Conservation (phyloP, 2,329 filamentous ascomycete species). For the Exophiala mesophila region DNA sequence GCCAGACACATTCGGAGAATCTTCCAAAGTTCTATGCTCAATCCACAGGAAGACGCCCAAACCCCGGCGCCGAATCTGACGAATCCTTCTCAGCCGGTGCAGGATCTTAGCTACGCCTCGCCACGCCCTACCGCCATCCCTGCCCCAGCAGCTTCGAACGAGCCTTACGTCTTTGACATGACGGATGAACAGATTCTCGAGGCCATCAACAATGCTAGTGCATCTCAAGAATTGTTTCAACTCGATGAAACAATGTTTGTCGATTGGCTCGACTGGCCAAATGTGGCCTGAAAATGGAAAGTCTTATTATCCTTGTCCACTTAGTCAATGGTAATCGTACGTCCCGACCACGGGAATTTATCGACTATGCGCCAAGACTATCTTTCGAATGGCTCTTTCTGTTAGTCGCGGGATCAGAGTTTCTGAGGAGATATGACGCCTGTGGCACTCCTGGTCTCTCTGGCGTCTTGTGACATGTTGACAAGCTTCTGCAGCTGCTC, state of each 20-base stretch:
- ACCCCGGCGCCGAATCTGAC: background rate
- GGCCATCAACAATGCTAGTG: constrained; percentile 59
- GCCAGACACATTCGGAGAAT: constrained; percentile 48
- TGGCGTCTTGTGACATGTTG: constrained; percentile 22
- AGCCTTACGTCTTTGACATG: constrained; percentile 47
- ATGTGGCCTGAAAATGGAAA: constrained; percentile 34
- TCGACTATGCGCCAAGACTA: too few species aligned
- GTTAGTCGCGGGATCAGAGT: constrained; percentile 21
- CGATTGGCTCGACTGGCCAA: constrained; percentile 47
- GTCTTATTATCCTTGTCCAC: too few species aligned
- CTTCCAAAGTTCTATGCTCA: constrained; percentile 21
- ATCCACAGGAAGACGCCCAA: constrained; percentile 10
- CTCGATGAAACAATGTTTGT: constrained; percentile 57
- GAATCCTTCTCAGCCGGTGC: constrained; percentile 3
- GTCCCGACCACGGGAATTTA: too few species aligned
- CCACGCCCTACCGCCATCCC: constrained; percentile 2
- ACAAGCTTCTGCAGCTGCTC: constrained; percentile 19
- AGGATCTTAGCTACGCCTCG: constrained; percentile 4
- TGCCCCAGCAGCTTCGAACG: constrained; percentile 3
- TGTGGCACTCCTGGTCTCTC: background rate
- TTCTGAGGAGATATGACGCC: constrained; percentile 3
- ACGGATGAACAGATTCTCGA: constrained; percentile 65
- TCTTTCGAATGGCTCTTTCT: too few species aligned
- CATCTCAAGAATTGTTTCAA: constrained; percentile 40
- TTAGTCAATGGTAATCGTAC: too few species aligned